phyloP scores from a whole-genome alignment of 768 basidiomycete genomes.

The Leccinum rimulosum region DNA sequence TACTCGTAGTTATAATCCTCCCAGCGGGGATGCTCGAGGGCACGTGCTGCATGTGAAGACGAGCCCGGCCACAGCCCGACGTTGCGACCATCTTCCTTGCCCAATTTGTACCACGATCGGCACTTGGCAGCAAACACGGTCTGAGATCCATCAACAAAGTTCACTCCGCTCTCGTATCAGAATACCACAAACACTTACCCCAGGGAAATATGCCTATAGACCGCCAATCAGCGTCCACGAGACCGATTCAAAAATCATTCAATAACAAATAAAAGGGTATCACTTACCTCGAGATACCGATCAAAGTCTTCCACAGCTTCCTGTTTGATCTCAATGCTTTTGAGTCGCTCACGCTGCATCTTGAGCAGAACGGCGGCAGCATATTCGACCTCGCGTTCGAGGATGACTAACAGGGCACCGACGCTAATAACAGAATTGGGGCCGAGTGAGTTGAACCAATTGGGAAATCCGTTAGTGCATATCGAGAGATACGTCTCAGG shows the following conservation, averaged over 20 bases:
- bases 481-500: conserved; percentile 59
- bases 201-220: conserved; percentile 15
- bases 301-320: conserved; percentile 64
- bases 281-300: conserved; percentile 49
- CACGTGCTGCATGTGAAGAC: conserved; percentile 46
- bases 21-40: conserved; percentile 57
- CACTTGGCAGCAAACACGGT: conserved; percentile 60
- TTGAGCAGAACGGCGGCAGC: conserved; percentile 53
- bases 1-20: conserved; percentile 59
- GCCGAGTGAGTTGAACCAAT: conserved; percentile 57
- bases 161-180: too few species aligned
- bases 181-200: not conserved
- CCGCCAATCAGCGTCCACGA: not conserved
- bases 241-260: too few species aligned
- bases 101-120: conserved; percentile 63
- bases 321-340: conserved; percentile 56
- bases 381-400: conserved; percentile 59
- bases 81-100: conserved; percentile 53
- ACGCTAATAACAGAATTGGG: conserved; percentile 57
- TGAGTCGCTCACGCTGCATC: conserved; percentile 59
- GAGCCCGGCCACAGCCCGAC: conserved; percentile 63
- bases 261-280: not conserved
- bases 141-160: conserved; percentile 27
- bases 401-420: conserved; percentile 52
- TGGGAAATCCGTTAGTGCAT: conserved; percentile 65